Base-by-base conservation (phyloP, 2,329 filamentous ascomycete species). In the Chaetothyriales sp. region DNA sequence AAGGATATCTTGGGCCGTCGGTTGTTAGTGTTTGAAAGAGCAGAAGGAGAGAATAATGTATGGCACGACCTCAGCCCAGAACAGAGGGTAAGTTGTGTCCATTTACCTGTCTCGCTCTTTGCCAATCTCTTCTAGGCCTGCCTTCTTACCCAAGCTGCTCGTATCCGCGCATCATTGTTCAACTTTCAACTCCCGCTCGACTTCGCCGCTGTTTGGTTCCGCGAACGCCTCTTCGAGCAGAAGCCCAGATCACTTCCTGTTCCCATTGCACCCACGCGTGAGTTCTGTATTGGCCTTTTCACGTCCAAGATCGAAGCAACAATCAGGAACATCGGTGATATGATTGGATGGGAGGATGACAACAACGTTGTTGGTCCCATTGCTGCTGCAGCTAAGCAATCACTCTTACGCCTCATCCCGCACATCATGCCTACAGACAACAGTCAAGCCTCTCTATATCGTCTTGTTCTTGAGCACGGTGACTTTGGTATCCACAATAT, bases 291-390 rank as follows among this genome's bases (percentile, higher is more conserved):
- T 12, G 47, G 54, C 10, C 50, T 64, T 12, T 50, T 66, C 20
- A 48, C 18, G 10, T 53, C 60, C 19, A 63, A 63, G 53, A 61
- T 66, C 36, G 47, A 64, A 19, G 58, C 60, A 3, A 63, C 61
- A 22, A 59, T 61, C 44, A 51, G 42, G 47, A 51, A 47, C 22
- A 43, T 59, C 49, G 61, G 57, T 47, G 55, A 60, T 36, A 58
- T 57, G 54, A 61, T 63, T 39, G 59, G n/a, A n/a, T n/a, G n/a
- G n/a, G n/a, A n/a, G n/a, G n/a, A n/a, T n/a, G n/a, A n/a, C n/a
- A n/a, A n/a, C n/a, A n/a, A n/a, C n/a, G n/a, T n/a, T n/a, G n/a
- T n/a, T n/a, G n/a, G n/a, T n/a, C n/a, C n/a, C n/a, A n/a, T n/a
- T n/a, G n/a, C n/a, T n/a, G n/a, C n/a, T n/a, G n/a, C n/a, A n/a